A percentile compares a stretch with the other conserved stretches of the same genome.
Conservation (phyloP, 1,284 basidiomycete species). For the Volvariella volvacea region DNA sequence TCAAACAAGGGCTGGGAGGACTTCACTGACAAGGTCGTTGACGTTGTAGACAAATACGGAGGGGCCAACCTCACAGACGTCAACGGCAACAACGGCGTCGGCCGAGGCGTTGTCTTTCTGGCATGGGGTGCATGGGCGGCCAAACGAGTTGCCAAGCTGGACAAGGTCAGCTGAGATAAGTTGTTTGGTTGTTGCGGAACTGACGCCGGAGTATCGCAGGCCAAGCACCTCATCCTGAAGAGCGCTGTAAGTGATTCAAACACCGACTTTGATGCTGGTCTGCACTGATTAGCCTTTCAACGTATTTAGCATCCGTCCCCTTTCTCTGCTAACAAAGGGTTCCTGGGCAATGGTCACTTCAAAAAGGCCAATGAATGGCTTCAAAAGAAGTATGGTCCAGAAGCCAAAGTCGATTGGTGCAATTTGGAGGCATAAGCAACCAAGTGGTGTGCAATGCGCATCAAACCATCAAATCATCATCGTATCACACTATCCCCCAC, state of each 20-base stretch:
- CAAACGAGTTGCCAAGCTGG: conserved; percentile 77
- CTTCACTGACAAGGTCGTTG: conserved; percentile 69
- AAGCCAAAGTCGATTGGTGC: conserved; percentile 75
- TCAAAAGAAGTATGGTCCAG: conserved; percentile 63
- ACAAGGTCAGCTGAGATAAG: conserved; percentile 46
- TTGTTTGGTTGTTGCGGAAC: background rate
- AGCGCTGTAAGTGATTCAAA: conserved; percentile 56
- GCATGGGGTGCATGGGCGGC: conserved; percentile 88
- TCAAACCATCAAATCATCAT: no score
- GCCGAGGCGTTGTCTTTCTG: conserved; percentile 78
- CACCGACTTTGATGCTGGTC: conserved; percentile 10
- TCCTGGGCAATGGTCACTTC: conserved; percentile 91
- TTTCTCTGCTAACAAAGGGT: conserved; percentile 75
- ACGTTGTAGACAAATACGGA: conserved; percentile 68
- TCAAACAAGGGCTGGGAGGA: conserved; percentile 84
- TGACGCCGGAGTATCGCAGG: conserved; percentile 34
- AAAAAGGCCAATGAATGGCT: conserved; percentile 83
- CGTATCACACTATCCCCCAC: no score
- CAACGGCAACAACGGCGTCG: conserved; percentile 40
- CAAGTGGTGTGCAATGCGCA: background rate
- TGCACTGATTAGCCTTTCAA: conserved; percentile 10
- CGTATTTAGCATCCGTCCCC: conserved; percentile 71
- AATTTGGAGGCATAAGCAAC: conserved; percentile 25
- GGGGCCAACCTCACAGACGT: conserved; percentile 58
- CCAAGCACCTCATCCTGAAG: conserved; percentile 77